phyloP scores from a whole-genome alignment of 2,329 filamentous ascomycete species.

The Neofusicoccum umdonicola region DNA sequence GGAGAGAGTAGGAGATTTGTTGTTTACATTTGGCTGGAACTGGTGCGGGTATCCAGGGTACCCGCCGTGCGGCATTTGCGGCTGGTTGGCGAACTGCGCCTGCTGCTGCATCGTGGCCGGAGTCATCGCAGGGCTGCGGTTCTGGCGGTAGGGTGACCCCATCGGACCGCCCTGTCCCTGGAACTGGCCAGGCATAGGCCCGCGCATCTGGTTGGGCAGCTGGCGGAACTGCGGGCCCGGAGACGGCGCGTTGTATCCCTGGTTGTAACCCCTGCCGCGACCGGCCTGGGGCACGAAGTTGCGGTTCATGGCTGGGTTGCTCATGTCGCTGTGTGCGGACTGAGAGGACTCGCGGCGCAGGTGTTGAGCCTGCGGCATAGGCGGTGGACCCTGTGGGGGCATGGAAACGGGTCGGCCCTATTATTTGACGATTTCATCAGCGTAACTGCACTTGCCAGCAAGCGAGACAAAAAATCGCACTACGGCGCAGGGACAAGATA shows the following conservation, averaged over 20 bases:
- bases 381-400: constrained; percentile 43
- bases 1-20: constrained; percentile 44
- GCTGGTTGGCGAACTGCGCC: constrained; percentile 47
- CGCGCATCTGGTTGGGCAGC: constrained; percentile 50
- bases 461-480: not conserved
- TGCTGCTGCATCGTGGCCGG: constrained; percentile 66
- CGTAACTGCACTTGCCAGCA: not conserved
- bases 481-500: not conserved
- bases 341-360: constrained; percentile 84
- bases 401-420: constrained; percentile 68
- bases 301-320: constrained; percentile 50
- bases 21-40: constrained; percentile 59
- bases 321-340: constrained; percentile 73
- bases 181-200: constrained; percentile 53
- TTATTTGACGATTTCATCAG: constrained; percentile 32
- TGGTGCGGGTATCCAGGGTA: constrained; percentile 54
- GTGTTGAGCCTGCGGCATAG: constrained; percentile 67
- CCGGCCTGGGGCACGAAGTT: constrained; percentile 43
- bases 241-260: constrained; percentile 41
- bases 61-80: constrained; percentile 61
- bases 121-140: constrained; percentile 54
- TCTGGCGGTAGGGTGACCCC: constrained; percentile 57
- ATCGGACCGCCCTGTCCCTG: constrained; percentile 47
- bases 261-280: constrained; percentile 55
- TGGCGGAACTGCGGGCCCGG: constrained; percentile 54